Percentiles rank a stretch among this genome's conserved stretches.
These are phyloP conservation scores for Trichoderma afroharzianum DNA, from an alignment of 2,329 filamentous ascomycete genomes.

Conservation along the genomic window DNA sequence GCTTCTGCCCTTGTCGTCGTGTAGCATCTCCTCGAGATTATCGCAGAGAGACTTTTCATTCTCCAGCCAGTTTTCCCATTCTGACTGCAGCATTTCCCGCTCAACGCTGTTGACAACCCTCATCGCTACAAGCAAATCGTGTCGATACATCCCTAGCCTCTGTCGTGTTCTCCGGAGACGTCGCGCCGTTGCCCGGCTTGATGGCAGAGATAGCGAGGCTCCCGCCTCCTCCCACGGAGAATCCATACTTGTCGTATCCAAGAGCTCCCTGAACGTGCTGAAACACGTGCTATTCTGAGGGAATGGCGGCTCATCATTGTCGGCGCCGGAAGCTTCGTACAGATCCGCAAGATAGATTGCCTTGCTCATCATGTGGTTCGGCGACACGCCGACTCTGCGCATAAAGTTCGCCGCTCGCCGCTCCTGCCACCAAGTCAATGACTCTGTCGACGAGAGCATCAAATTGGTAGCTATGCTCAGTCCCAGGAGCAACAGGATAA, in stretches of 20 bases:
- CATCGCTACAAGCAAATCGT: constrained; percentile 88
- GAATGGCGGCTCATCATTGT: constrained; percentile 31
- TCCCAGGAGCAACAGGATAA: constrained; percentile 67
- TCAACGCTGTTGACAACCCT: constrained; percentile 87
- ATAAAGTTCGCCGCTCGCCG: constrained; percentile 77
- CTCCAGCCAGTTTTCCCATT: constrained; percentile 90
- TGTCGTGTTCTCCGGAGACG: constrained; percentile 78
- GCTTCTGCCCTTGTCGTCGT: constrained; percentile 23
- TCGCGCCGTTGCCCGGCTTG: constrained; percentile 53
- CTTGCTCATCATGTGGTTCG: constrained; percentile 77
- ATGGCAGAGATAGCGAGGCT: constrained; percentile 42
- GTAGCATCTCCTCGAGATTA: constrained; percentile 50
- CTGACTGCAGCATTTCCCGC: constrained; percentile 75
- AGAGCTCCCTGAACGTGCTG: constrained; percentile 57
- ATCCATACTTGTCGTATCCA: constrained; percentile 57
- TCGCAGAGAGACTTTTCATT: constrained; percentile 76
- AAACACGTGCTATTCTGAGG: constrained; percentile 55
- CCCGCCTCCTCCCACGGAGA: constrained; percentile 53
- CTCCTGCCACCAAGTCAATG: constrained; percentile 80
- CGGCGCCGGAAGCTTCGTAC: constrained; percentile 54
- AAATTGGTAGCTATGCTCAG: constrained; percentile 70
- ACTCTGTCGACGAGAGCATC: constrained; percentile 69
- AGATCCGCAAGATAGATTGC: constrained; percentile 81
- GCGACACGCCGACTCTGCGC: constrained; percentile 72
- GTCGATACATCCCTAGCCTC: constrained; percentile 75